Evolutionary conservation across 2,329 filamentous ascomycete species (phyloP), one percentile per base, ranked within the genome.

Genomic region (Trichoderma lentiforme): DNA sequence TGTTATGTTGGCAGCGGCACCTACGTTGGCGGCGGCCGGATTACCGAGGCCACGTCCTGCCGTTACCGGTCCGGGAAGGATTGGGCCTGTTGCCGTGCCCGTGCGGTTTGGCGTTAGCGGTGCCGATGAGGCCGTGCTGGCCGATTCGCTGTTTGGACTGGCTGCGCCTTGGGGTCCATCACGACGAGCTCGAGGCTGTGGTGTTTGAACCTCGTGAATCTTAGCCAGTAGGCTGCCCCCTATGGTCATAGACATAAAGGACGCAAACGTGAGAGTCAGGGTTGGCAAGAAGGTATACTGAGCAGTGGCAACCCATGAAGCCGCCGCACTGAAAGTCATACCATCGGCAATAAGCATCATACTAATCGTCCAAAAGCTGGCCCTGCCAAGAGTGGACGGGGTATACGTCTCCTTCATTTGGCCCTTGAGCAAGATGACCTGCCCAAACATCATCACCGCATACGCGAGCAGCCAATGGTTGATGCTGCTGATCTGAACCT

Each of bases 371-470:
- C 86, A 86, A 77, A 92, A 90, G 79, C 90, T 92, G 75, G 92
- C 86, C 21, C 90, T 85, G 4, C 88, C 89, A 75, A 91, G 84
- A 2, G 90, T 92, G 0, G 90, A 92, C 3, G 90, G 90, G 8
- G 90, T 92, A 61, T 85, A 90, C 1, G 89, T 87, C 76, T 91
- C 89, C 74, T 87, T 87, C 83, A 91, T 90, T 80, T 92, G 90
- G 61, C 84, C 80, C 77, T 90, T 90, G 70, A 91, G 83, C 4
- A 92, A 83, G 74, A 86, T 84, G 43, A 90, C 85, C 79, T 92
- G 90, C n/a, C 81, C 84, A 73, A 89, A 86, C 39, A 91, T 81
- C n/a, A 91, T 79, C 21, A 84, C 78, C 3, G 88, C 86, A 72
- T 89, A 87, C 4, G 84, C 78, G 30, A 91, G 81, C 34, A 91